Base-by-base conservation (phyloP, 148 eudicot species). In the Silene uniflora region DNA sequence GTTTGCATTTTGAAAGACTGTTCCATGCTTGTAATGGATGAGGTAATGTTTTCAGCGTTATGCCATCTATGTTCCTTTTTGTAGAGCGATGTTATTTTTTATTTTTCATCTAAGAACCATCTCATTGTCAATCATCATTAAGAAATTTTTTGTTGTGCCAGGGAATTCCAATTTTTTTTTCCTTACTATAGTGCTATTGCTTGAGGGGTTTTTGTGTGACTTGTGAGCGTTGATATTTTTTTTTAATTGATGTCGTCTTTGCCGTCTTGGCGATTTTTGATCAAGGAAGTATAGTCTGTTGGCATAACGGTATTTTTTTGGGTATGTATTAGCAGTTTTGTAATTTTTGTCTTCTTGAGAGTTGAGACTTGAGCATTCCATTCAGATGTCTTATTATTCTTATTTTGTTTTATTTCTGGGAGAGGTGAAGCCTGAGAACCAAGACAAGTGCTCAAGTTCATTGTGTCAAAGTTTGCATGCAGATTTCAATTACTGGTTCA, bases 11-110 rank as follows among this genome's bases (percentile, higher is more conserved):
- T 93, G 89, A 88, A 89, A 76, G 88, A 90, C 69, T 91, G 97
- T 73, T 79, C 91, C 21, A 83, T 93, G 97, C 90, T 93, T 69
- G 81, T 88, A 56, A 88, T 93, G 98, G 98, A 91, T 85, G 98
- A 93, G 98, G 98, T 93, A 86, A 24, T 9, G 32, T 71, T 7
- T 17, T 25, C 39, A 29, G 25, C 62, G 24, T 68, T 21, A 39
- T n/a, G 68, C 70, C 54, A 69, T 52, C 32, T 69, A 24, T 62
- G 23, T 7, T 62, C 17, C 69, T 42, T 19, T 23, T 18, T 35
- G 24, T n/a, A n/a, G 9, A 66, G 18, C 21, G 69, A 29, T 66
- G 47, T 66, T 32, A 35, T 35, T 52, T 35, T 52, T 52, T 9
- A 47, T 10, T 12, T 12, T 52, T 13, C 17, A 12, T 52, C 56